phyloP scores from a whole-genome alignment of 2,329 filamentous ascomycete species.

The Pleochaeta shiraiana region DNA sequence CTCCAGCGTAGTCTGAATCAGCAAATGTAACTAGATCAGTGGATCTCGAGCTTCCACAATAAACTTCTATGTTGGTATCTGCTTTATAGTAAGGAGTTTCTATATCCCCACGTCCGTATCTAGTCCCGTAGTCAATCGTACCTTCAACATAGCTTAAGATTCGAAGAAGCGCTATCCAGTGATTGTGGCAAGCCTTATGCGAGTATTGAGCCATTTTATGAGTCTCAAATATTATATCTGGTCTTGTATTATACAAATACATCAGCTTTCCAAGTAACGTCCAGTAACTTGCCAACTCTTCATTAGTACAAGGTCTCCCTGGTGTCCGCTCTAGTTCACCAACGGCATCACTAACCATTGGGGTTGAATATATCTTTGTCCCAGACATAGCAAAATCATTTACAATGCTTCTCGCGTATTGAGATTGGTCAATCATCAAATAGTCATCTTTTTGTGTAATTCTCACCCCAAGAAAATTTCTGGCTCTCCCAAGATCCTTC shows the following conservation, averaged over 20 bases:
- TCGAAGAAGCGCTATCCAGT: background rate
- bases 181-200: background rate
- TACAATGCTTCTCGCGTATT: background rate
- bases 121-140: background rate
- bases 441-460: background rate
- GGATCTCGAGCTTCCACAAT: conserved; percentile 1
- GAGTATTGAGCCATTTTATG: background rate
- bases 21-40: background rate
- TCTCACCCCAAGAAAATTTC: background rate
- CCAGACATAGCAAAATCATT: background rate
- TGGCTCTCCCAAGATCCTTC: background rate
- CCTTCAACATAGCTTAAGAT: background rate
- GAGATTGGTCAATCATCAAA: background rate
- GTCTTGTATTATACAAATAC: background rate
- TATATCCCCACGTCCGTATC: background rate
- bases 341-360: background rate
- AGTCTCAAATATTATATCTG: background rate
- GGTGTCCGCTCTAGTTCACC: background rate
- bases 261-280: background rate
- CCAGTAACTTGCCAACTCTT: background rate
- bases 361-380: background rate
- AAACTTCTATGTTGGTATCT: background rate
- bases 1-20: background rate
- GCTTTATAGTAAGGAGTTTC: background rate
- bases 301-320: background rate